Evolutionary conservation across 2,329 filamentous ascomycete species (phyloP), one percentile per base, ranked within the genome.

Genomic region (Orbilia quercus): DNA sequence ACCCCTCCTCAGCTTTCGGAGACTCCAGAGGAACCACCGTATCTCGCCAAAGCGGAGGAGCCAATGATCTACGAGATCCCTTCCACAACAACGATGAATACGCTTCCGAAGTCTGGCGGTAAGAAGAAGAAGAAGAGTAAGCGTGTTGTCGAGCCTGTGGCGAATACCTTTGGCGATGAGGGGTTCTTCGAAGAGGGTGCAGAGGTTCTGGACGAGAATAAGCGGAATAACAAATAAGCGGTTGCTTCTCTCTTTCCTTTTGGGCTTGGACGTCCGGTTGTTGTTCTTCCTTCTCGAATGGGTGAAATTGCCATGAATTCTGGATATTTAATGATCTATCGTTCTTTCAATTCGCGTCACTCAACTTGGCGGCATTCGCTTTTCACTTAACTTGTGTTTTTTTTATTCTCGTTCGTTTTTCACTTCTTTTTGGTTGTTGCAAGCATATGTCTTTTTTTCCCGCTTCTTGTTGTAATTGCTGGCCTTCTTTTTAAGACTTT

Each of bases 121-220:
- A 85, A 79, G 79, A 85, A 79, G 78, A 82, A 54, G 34, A 58
- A 48, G 36, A 70, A 60, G 36, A 12, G 55, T 40, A 84, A 83
- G 55, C 83, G 85, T 58, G 78, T 67, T 79, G n/a, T n/a, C n/a
- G 79, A 40, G 79, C 81, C 38, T 80, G 81, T 14, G 82, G 83
- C 28, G 79, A 75, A 71, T 18, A 80, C 79, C 50, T 80, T 82
- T 9, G 88, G 88, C 47, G 90, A 91, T 66, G 86, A 87, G 60
- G 90, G 90, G 1, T 96, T 96, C 80, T 96, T 96, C 78, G 92
- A 96, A 81, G 91, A 96, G 79, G 92, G 96, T 79, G 95, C 91
- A 77, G 92, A 96, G 80, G 90, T 96, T 66, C 85, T 96, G 75
- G 92, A 96, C 31, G 70, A 74, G 22, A 74, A 55, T 47, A 74